These are phyloP conservation scores for Pseudocercospora fijiensis DNA, from an alignment of 2,329 filamentous ascomycete genomes.

Conservation along the genomic window DNA sequence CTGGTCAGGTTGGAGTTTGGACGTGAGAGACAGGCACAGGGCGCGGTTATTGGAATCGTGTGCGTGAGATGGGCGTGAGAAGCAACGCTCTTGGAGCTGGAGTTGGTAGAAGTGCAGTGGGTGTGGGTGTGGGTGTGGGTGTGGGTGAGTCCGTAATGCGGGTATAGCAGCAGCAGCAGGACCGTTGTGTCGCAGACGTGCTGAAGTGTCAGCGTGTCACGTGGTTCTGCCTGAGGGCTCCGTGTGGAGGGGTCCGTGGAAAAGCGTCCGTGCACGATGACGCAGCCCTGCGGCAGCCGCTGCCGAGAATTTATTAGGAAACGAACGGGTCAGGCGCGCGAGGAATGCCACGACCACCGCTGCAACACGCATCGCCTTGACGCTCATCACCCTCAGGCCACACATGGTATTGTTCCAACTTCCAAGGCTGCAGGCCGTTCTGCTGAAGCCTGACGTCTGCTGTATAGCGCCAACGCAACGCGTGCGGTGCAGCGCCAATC, in stretches of 20 bases:
- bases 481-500: neutral
- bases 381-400: neutral
- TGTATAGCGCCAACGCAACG: neutral
- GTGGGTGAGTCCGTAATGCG: neutral
- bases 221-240: no score
- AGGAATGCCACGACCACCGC: neutral
- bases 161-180: slow-evolving; percentile 10
- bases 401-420: no score
- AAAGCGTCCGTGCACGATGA: neutral
- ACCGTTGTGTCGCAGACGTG: neutral
- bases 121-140: no score
- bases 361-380: neutral
- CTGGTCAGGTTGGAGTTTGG: slow-evolving; percentile 2
- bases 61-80: no score
- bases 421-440: neutral
- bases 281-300: neutral
- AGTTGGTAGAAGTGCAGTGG: no score
- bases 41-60: no score
- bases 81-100: neutral
- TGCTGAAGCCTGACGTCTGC: neutral
- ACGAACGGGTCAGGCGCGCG: neutral
- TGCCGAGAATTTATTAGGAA: neutral
- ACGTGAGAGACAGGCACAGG: neutral
- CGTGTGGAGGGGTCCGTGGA: neutral
- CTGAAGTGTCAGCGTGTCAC: no score